These are phyloP conservation scores for Fusarium sacchari DNA, from an alignment of 2,329 filamentous ascomycete species.

Conservation along the genomic window DNA sequence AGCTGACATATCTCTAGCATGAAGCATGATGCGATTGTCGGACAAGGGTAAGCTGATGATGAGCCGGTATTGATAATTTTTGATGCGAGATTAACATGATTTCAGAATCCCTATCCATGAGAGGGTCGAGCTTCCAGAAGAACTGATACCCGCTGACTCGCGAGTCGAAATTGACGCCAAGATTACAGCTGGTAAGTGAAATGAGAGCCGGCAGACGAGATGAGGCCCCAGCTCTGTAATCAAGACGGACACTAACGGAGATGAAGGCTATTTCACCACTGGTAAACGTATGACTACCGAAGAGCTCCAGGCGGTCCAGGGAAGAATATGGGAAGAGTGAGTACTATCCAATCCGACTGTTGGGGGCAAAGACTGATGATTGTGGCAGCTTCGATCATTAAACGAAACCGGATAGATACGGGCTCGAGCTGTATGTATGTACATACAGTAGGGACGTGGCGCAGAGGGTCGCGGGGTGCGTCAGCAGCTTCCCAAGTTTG, in stretches of 20 bases:
- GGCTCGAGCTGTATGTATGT: constrained; percentile 1
- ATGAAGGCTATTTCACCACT: constrained; percentile 78
- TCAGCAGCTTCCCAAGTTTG: constrained; percentile 37
- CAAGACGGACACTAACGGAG: constrained; percentile 33
- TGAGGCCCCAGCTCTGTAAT: constrained; percentile 1
- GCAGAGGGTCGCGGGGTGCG: constrained; percentile 31
- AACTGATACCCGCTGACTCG: constrained; percentile 93
- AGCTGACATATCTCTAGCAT: constrained; percentile 65
- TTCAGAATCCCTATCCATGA: constrained; percentile 83
- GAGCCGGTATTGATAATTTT: neutral
- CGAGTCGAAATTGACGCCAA: constrained; percentile 99
- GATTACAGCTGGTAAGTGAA: constrained; percentile 84
- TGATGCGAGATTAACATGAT: constrained; percentile 21
- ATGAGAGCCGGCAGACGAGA: neutral
- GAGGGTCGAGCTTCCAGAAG: constrained; percentile 89
- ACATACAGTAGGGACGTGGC: constrained; percentile 7
- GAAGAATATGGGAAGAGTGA: constrained; percentile 89
- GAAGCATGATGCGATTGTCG: constrained; percentile 90
- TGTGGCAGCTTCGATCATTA: constrained; percentile 55
- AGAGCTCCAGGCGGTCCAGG: constrained; percentile 86
- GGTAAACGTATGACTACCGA: constrained; percentile 90
- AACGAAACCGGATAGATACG: constrained; percentile 22
- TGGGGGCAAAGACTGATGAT: constrained; percentile 32
- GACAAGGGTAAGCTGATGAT: constrained; percentile 70
- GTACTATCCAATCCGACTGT: constrained; percentile 28